phyloP scores from a whole-genome alignment of 2,329 filamentous ascomycete genomes.

The Hypoxylon sp. region DNA sequence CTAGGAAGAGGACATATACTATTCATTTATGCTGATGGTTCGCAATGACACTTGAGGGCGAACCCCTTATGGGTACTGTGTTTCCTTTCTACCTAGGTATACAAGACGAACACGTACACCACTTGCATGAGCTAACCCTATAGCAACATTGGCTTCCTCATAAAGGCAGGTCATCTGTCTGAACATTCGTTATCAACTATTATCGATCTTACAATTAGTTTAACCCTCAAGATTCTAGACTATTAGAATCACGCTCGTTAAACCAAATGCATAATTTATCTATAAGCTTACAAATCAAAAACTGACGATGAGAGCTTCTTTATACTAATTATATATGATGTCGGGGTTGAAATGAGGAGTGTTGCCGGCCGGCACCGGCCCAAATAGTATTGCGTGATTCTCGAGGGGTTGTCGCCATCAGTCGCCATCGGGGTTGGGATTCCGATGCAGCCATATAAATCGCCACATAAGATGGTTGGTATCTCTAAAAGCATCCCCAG shows the following conservation, averaged over 20 bases:
- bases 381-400: slow-evolving; percentile 44
- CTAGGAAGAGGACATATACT: background rate
- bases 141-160: background rate
- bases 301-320: slow-evolving; percentile 1
- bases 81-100: background rate
- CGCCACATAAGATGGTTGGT: slow-evolving; percentile 3
- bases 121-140: background rate
- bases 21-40: background rate
- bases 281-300: slow-evolving; percentile 42
- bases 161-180: background rate
- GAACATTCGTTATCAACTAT: background rate
- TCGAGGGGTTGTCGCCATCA: slow-evolving; percentile 43
- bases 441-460: slow-evolving; percentile 32
- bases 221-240: background rate
- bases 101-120: background rate
- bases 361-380: slow-evolving; percentile 43
- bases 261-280: slow-evolving; percentile 10
- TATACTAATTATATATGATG: slow-evolving; percentile 12
- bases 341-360: slow-evolving; percentile 34
- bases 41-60: background rate
- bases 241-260: slow-evolving; percentile 4
- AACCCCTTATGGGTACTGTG: background rate
- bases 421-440: slow-evolving; percentile 37
- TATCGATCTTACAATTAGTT: background rate
- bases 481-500: background rate